Conservation (phyloP, 164 flowering plant genomes). For the Macadamia tetraphylla region DNA sequence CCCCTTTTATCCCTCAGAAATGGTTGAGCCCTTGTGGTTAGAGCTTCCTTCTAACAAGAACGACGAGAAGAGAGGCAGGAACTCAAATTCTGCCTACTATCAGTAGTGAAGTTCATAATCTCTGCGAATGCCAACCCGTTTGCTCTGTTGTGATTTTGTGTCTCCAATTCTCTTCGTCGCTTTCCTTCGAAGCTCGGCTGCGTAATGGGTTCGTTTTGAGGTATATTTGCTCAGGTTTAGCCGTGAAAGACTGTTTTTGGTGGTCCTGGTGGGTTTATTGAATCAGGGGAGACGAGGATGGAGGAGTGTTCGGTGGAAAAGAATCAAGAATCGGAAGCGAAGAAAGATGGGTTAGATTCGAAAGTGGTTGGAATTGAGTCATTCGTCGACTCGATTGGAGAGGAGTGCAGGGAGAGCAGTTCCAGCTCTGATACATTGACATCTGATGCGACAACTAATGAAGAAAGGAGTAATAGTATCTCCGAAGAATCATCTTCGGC, state of each 20-base stretch:
- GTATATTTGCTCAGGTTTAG: slow-evolving; percentile 5
- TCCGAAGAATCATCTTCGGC: slow-evolving; percentile 41
- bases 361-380: slow-evolving; percentile 8
- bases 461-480: slow-evolving; percentile 46
- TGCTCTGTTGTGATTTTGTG: slow-evolving; percentile 8
- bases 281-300: slow-evolving; percentile 17
- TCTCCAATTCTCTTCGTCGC: slow-evolving; percentile 2
- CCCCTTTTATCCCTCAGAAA: slow-evolving; percentile 1
- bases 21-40: slow-evolving; percentile 12
- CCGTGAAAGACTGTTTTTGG: not conserved
- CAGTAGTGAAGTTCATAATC: slow-evolving; percentile 1
- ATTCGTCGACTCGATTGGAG: not conserved
- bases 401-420: slow-evolving; percentile 8
- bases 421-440: slow-evolving; percentile 30
- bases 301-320: slow-evolving; percentile 41
- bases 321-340: slow-evolving; percentile 9
- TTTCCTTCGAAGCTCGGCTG: not conserved
- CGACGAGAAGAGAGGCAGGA: not conserved
- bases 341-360: slow-evolving; percentile 14
- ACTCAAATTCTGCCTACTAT: not conserved
- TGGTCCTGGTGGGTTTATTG: not conserved
- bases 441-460: slow-evolving; percentile 39
- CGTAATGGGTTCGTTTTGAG: slow-evolving; percentile 5
- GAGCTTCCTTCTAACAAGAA: slow-evolving; percentile 2
- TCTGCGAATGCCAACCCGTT: slow-evolving; percentile 1